phyloP scores from a whole-genome alignment of 371 early-diverging fungal genomes.

The Coemansia sp. region DNA sequence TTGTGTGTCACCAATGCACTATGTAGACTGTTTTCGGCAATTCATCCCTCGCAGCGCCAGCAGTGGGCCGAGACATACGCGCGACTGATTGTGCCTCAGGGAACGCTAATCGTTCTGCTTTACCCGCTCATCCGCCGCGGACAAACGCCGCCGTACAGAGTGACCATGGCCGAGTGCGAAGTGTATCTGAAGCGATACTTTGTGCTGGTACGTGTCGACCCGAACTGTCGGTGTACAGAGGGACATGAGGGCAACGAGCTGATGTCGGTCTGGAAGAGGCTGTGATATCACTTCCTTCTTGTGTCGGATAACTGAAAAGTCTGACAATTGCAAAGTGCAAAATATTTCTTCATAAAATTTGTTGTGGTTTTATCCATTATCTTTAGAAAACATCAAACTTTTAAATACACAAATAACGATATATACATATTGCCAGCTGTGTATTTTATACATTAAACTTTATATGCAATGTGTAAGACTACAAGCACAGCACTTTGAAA shows the following conservation, averaged over 20 bases:
- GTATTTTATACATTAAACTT: no score
- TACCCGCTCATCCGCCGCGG: slow-evolving; percentile 65
- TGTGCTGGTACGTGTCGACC: slow-evolving; percentile 45
- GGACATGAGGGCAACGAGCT: slow-evolving; percentile 47
- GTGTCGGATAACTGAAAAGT: no score
- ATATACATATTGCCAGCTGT: no score
- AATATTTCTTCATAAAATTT: no score
- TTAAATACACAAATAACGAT: no score
- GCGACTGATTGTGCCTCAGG: slow-evolving; percentile 68
- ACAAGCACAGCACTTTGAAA: not conserved
- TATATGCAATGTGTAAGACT: not conserved
- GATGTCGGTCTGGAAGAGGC: slow-evolving; percentile 39
- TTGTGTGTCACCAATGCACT: not conserved
- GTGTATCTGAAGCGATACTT: slow-evolving; percentile 34
- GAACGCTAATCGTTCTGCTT: slow-evolving; percentile 76
- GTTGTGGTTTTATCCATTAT: no score
- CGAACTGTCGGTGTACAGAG: slow-evolving; percentile 40
- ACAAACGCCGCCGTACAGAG: slow-evolving; percentile 66
- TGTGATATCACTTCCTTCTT: slow-evolving; percentile 1
- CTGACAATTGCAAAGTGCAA: no score
- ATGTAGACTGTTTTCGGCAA: slow-evolving; percentile 74
- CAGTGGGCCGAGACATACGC: slow-evolving; percentile 72
- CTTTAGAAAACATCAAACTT: no score
- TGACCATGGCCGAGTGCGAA: slow-evolving; percentile 55
- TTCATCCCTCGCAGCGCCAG: slow-evolving; percentile 63